Evolutionary conservation across 176 grass and related monocot species (phyloP).

Genomic region (Pontederia paniculata): DNA sequence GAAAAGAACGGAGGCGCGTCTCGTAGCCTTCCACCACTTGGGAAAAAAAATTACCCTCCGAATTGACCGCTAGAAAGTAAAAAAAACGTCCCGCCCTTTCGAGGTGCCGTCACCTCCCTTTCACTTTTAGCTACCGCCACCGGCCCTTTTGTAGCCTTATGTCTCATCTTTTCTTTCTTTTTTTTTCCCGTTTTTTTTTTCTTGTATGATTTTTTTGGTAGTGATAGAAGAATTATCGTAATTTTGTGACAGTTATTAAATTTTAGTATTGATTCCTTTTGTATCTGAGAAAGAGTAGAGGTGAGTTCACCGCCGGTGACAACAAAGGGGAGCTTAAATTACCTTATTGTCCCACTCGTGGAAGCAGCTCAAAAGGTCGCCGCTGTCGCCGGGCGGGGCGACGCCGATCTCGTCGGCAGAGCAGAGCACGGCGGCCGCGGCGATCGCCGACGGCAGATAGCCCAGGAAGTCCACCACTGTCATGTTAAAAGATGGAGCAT

Average conservation of each 20-base stretch:
- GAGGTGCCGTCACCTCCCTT: conserved; percentile 7
- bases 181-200: not conserved
- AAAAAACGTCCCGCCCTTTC: not conserved
- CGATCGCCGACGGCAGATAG: conserved; percentile 28
- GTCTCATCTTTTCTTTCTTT: no score
- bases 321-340: not conserved
- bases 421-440: conserved; percentile 26
- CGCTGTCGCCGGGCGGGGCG: not conserved
- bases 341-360: conserved; percentile 24
- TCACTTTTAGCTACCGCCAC: not conserved
- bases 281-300: no score
- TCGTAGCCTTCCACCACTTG: no score
- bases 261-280: no score
- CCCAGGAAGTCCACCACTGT: conserved; percentile 33
- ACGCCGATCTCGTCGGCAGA: conserved; percentile 2
- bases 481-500: not conserved
- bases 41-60: conserved; percentile 14
- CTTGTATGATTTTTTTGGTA: not conserved
- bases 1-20: not conserved
- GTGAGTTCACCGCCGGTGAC: not conserved
- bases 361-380: not conserved
- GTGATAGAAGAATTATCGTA: no score
- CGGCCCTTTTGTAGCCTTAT: no score
- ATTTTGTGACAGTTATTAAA: no score
- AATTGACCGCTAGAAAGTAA: conserved; percentile 25